Evolutionary conservation across 208 protist genomes (phyloP), one percentile per base, ranked within the genome.

Genomic region (Paratrypanosoma confusum): DNA sequence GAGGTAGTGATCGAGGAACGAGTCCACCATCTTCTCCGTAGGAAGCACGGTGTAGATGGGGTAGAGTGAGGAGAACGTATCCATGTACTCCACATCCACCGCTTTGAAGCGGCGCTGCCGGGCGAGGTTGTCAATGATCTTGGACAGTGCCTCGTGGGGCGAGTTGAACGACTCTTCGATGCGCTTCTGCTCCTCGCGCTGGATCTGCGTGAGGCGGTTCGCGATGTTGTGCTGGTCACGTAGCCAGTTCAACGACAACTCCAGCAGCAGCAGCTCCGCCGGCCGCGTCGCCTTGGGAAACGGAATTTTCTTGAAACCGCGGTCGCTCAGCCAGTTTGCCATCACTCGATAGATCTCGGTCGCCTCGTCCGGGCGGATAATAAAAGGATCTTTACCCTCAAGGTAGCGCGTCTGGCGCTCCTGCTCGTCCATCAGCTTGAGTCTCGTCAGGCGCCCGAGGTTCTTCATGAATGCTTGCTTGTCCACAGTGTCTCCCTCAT

Each of bases 401-500:
- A 99, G 62, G 81, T 99, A 99, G 47, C 95, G 94, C 48, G 96
- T 85, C 81, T 99, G 97, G 24, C 96, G 81, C 48, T 97, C 95
- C 62, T 99, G 97, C 78, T 99, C 98, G n/a, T 96, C 89, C 88
- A 99, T 99, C 27, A 99, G 71, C 60, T 96, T 99, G 13, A 99
- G 85, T 23, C 99, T 88, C 18, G 97, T 99, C 16, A 99, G 80
- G 41, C 98, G 86, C 28, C 98, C 98, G 1, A 99, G 75, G 69
- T 99, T 99, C 81, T 99, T 99, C 77, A 98, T 98, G 67, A 95
- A 97, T n/a, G 99, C 96, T 22, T 97, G 98, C 62, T 99, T 99
- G 69, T 99, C 98, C 4, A 99, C 97, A 22, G 97, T 99, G 33
- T 96, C 96, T 27, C 97, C 98, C 32, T 97, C 83, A 5, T 83